Evolutionary conservation across 768 basidiomycete genomes (phyloP).

Genomic region (Boletus rubescentipes): DNA sequence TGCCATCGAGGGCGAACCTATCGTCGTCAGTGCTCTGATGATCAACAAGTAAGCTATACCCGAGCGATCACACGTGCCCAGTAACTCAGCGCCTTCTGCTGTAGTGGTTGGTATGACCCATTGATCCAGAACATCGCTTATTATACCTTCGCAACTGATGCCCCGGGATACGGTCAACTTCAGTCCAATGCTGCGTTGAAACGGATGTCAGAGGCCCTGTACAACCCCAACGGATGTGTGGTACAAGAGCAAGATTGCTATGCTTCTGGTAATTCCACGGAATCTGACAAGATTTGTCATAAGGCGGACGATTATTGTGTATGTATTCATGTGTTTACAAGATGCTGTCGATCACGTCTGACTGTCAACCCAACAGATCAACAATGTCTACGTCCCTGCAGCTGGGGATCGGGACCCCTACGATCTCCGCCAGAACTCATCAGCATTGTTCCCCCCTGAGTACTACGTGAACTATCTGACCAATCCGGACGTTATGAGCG

Average conservation of each 20-base stretch:
- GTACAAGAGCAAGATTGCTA: conserved; percentile 58
- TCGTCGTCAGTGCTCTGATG: conserved; percentile 60
- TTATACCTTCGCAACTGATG: conserved; percentile 56
- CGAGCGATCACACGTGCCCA: not conserved
- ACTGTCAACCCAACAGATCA: conserved; percentile 29
- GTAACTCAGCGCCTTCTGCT: not conserved
- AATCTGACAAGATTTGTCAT: conserved; percentile 50
- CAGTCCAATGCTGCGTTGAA: conserved; percentile 46
- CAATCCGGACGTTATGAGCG: conserved; percentile 33
- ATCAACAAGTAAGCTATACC: conserved; percentile 51
- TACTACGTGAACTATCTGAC: conserved; percentile 51
- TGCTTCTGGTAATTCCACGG: conserved; percentile 45
- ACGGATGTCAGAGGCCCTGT: conserved; percentile 48
- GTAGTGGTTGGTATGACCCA: conserved; percentile 66
- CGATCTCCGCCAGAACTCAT: conserved; percentile 57
- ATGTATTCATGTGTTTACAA: conserved; percentile 20
- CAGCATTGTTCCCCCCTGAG: conserved; percentile 54
- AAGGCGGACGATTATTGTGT: conserved; percentile 59
- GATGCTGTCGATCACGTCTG: not conserved
- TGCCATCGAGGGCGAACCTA: conserved; percentile 44
- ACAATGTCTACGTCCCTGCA: conserved; percentile 50
- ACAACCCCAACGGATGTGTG: conserved; percentile 47
- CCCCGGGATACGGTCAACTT: conserved; percentile 67
- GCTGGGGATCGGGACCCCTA: conserved; percentile 52
- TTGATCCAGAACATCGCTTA: conserved; percentile 62